Base-by-base conservation (phyloP, 305 asterid species). In the Andrographis paniculata region DNA sequence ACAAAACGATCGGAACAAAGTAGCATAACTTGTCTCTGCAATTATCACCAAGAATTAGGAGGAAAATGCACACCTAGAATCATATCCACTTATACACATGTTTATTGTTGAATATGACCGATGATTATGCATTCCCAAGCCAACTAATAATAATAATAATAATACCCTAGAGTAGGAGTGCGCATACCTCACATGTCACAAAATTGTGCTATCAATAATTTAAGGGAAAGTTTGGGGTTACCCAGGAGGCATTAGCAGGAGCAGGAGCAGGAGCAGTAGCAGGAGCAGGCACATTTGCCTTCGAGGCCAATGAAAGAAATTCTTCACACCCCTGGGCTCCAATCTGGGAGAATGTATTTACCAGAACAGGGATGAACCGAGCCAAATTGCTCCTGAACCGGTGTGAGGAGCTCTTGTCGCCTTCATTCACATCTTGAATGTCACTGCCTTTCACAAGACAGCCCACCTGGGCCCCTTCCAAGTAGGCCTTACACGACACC, bases 401-500 rank as follows among this genome's bases (percentile, higher is more conserved):
- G 21, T 49, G 62, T 1, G 99, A 87, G 63, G 91, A 76, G 61
- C 82, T 69, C 60, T 64, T 71, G 52, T 68, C 71, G 4, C 78
- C 82, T 49, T 78, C 91, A 20, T 77, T 87, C 4, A 74, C 84
- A 49, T 72, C 94, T 50, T 80, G 85, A 37, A 76, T n/a, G n/a
- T n/a, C 81, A 0, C 94, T 86, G 2, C 97, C 94, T 63, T 67
- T 77, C 12, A 65, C 87, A 31, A 86, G 75, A 56, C 87, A 73
- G 5, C 96, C 96, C 42, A 87, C 94, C 65, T 69, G 89, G 50
- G 88, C 95, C 41, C 96, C 99, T 0, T 80, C 82, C 56, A 71
- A 31, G 58, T 83, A 91, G 30, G 95, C 95, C 61, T 67, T 82
- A 23, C 99, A 91, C 4, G 94, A 82, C 28, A 67, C 62, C 17